These are phyloP conservation scores for Protoeuglena noctilucae DNA, from an alignment of 139 green algal species.

Conservation along the genomic window DNA sequence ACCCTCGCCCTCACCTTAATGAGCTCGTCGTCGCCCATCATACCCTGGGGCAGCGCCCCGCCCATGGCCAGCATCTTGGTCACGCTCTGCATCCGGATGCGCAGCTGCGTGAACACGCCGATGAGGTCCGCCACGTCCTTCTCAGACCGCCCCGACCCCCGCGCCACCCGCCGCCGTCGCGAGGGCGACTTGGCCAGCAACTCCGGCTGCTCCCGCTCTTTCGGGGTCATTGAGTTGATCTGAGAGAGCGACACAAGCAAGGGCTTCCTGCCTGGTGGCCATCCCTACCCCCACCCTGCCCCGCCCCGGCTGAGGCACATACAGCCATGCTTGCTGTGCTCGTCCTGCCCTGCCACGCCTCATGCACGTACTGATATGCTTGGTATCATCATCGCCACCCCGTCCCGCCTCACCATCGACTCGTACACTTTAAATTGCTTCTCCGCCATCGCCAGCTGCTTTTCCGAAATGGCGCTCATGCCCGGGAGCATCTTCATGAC, in stretches of 20 bases:
- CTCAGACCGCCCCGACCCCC: conserved; percentile 37
- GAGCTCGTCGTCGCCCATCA: conserved; percentile 46
- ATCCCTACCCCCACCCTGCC: no score
- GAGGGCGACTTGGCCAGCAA: conserved; percentile 49
- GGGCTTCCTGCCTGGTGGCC: no score
- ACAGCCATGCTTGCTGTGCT: no score
- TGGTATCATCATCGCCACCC: no score
- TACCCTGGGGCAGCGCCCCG: conserved; percentile 26
- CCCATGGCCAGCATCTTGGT: conserved; percentile 50
- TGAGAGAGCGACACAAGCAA: no score
- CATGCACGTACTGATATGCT: no score
- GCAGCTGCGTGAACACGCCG: conserved; percentile 57
- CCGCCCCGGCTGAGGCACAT: no score
- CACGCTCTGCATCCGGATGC: conserved; percentile 49
- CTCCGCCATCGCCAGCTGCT: conserved; percentile 72
- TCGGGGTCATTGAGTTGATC: conserved; percentile 38
- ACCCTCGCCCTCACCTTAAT: no score
- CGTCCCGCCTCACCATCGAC: no score
- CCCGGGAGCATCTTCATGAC: conserved; percentile 91
- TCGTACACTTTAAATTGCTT: conserved; percentile 57
- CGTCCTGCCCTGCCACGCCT: no score
- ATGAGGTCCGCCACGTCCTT: conserved; percentile 55
- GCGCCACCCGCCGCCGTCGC: conserved; percentile 21
- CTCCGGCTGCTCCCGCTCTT: conserved; percentile 69
- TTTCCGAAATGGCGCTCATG: conserved; percentile 67